Evolutionary conservation across 169 alveolate genomes (phyloP).

Genomic region (Plasmodium adleri): DNA sequence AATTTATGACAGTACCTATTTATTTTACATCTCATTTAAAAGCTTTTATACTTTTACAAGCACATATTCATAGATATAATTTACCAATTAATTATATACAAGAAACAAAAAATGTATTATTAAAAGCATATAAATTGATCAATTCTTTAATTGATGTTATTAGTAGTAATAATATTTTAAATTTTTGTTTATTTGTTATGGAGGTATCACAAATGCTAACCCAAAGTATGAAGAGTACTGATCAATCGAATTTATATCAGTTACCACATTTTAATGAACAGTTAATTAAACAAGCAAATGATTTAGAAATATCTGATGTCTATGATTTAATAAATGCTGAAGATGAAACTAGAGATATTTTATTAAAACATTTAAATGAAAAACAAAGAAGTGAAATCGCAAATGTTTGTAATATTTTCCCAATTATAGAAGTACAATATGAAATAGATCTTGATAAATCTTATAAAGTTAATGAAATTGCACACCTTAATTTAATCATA

Average conservation of each 20-base stretch:
- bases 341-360: conserved; percentile 93
- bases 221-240: conserved; percentile 94
- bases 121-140: conserved; percentile 88
- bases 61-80: conserved; percentile 94
- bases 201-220: conserved; percentile 96
- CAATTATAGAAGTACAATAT: conserved; percentile 88
- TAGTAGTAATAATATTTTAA: conserved; percentile 95
- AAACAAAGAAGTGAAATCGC: conserved; percentile 90
- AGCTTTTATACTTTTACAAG: conserved; percentile 88
- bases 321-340: conserved; percentile 97
- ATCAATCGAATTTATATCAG: conserved; percentile 92
- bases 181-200: conserved; percentile 97
- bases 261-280: conserved; percentile 92
- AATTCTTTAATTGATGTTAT: conserved; percentile 99
- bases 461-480: conserved; percentile 79
- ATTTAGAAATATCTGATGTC: conserved; percentile 91
- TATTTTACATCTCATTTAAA: conserved; percentile 78
- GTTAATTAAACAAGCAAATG: conserved; percentile 89
- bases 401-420: conserved; percentile 91
- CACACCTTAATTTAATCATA: conserved; percentile 68
- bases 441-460: conserved; percentile 72
- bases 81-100: conserved; percentile 88
- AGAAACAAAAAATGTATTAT: conserved; percentile 87
- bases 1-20: conserved; percentile 54
- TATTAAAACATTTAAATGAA: conserved; percentile 86